Conservation (phyloP, 768 basidiomycete genomes). For the Nevesoporus exiguus region DNA sequence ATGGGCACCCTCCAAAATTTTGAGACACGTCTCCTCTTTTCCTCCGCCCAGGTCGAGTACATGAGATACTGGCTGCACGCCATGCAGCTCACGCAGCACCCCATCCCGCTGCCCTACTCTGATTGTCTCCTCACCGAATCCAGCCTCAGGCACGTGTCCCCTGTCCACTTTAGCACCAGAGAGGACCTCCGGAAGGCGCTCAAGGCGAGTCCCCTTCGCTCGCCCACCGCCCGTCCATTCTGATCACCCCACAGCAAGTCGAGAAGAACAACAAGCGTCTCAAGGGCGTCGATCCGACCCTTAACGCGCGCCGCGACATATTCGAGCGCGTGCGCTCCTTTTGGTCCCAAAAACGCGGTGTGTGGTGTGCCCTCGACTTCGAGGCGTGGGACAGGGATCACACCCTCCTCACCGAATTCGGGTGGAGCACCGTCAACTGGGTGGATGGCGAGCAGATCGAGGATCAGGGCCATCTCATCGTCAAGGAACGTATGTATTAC, state of each 20-base stretch:
- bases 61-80: slow-evolving; percentile 80
- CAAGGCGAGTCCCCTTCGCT: slow-evolving; percentile 43
- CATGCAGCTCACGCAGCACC: slow-evolving; percentile 59
- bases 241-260: slow-evolving; percentile 48
- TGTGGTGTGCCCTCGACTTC: slow-evolving; percentile 78
- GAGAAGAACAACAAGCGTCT: slow-evolving; percentile 79
- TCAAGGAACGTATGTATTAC: slow-evolving; percentile 56
- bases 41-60: slow-evolving; percentile 83
- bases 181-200: slow-evolving; percentile 53
- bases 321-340: slow-evolving; percentile 68
- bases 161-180: slow-evolving; percentile 53
- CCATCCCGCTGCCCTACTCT: slow-evolving; percentile 72
- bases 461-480: slow-evolving; percentile 57
- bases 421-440: slow-evolving; percentile 66
- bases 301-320: slow-evolving; percentile 52
- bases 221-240: not conserved
- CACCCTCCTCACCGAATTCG: slow-evolving; percentile 73
- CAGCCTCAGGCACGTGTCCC: slow-evolving; percentile 55
- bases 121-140: slow-evolving; percentile 66
- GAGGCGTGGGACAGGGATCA: slow-evolving; percentile 83
- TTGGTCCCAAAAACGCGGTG: slow-evolving; percentile 61
- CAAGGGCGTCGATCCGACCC: slow-evolving; percentile 55
- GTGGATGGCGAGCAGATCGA: slow-evolving; percentile 45
- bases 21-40: slow-evolving; percentile 76
- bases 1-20: slow-evolving; percentile 73